These are phyloP conservation scores for Orbilia brochopaga DNA, from an alignment of 2,329 filamentous ascomycete species.

Conservation along the genomic window DNA sequence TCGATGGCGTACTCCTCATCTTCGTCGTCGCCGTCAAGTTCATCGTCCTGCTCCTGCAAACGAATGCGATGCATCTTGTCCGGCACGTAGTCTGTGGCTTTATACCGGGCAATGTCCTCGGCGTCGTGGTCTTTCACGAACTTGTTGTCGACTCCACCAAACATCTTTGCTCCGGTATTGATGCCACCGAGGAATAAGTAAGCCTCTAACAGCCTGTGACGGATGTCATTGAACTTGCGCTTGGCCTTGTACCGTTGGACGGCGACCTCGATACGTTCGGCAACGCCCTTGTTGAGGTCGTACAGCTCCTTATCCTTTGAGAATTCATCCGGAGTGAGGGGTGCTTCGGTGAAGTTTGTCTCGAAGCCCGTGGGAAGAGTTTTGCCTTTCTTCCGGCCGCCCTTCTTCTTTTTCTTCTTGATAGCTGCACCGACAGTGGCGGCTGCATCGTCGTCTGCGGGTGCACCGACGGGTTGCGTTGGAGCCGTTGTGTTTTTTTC, in stretches of 20 bases:
- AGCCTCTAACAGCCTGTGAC: conserved; percentile 72
- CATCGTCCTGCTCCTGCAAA: conserved; percentile 58
- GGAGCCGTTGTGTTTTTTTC: conserved; percentile 18
- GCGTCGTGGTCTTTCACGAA: conserved; percentile 69
- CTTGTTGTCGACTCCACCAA: conserved; percentile 68
- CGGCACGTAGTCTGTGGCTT: conserved; percentile 67
- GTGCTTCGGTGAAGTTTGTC: conserved; percentile 80
- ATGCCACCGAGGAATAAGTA: conserved; percentile 86
- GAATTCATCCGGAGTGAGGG: conserved; percentile 73
- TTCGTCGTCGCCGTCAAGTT: conserved; percentile 61
- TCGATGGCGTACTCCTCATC: conserved; percentile 72
- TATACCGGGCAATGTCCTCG: conserved; percentile 69
- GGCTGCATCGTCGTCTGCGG: conserved; percentile 15
- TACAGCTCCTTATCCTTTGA: conserved; percentile 74
- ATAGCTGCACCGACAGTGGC: background rate
- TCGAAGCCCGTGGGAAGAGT: conserved; percentile 71
- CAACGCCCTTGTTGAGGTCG: conserved; percentile 56
- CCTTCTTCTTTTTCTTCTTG: conserved; percentile 57
- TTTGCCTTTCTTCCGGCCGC: conserved; percentile 58
- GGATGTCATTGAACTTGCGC: conserved; percentile 70
- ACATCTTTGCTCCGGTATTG: conserved; percentile 67
- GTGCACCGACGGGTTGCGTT: conserved; percentile 20
- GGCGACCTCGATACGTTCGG: conserved; percentile 75
- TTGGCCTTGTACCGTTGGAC: conserved; percentile 80
- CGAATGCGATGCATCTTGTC: conserved; percentile 57